Conservation (phyloP, 257 asterid species). For the Cruciata laevipes region DNA sequence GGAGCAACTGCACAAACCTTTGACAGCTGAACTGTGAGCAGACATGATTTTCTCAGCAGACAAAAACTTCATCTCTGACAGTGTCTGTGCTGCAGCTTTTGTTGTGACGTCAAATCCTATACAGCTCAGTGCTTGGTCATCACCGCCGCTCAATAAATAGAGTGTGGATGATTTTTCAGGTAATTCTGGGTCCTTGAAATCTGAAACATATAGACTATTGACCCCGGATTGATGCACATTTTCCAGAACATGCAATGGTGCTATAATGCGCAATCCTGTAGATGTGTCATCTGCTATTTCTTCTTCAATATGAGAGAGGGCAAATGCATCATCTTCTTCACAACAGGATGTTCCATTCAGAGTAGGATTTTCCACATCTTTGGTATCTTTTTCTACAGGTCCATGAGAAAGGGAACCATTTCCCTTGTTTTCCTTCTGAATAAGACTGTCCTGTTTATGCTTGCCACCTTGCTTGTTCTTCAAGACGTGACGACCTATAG, state of each 20-base stretch:
- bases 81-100: constrained; percentile 24
- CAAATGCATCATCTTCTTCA: constrained; percentile 19
- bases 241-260: constrained; percentile 45
- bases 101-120: constrained; percentile 47
- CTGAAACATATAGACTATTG: constrained; percentile 69
- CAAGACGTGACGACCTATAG: constrained; percentile 33
- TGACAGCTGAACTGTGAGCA: constrained; percentile 91
- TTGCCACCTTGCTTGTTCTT: constrained; percentile 31
- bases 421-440: constrained; percentile 20
- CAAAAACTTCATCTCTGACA: constrained; percentile 31
- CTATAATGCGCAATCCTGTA: constrained; percentile 35
- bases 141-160: constrained; percentile 83
- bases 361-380: constrained; percentile 29
- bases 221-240: constrained; percentile 91
- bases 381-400: constrained; percentile 18
- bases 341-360: constrained; percentile 20
- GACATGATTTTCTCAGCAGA: constrained; percentile 47
- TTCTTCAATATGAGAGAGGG: constrained; percentile 24
- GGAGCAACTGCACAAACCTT: constrained; percentile 44
- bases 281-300: constrained; percentile 27
- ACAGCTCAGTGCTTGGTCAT: constrained; percentile 81
- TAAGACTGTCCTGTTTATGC: constrained; percentile 15
- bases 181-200: constrained; percentile 25
- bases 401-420: constrained; percentile 20
- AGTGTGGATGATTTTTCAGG: constrained; percentile 33